Evolutionary conservation across 2,329 filamentous ascomycete genomes (phyloP).

Genomic region (Calonectria fujianensis): DNA sequence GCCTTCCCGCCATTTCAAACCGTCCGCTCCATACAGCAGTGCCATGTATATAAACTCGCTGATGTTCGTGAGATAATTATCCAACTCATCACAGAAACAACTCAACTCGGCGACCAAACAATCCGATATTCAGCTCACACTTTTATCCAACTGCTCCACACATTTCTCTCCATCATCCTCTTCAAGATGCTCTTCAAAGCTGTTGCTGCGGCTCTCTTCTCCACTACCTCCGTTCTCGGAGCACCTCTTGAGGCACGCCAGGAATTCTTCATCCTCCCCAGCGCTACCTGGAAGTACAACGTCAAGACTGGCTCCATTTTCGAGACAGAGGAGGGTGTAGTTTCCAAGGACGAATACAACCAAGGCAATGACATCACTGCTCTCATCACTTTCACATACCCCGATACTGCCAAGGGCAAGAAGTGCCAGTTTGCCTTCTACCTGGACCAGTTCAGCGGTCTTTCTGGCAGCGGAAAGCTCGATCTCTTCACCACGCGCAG

Average conservation of each 20-base stretch:
- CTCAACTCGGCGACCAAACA: neutral
- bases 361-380: conserved; percentile 51
- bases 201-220: conserved; percentile 43
- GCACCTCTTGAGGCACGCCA: conserved; percentile 38
- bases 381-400: conserved; percentile 55
- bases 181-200: conserved; percentile 47
- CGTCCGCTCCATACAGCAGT: neutral
- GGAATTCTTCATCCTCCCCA: conserved; percentile 45
- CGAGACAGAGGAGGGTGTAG: neutral
- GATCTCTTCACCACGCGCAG: conserved; percentile 51
- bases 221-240: conserved; percentile 44
- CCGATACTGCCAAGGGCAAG: conserved; percentile 43
- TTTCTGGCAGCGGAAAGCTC: conserved; percentile 49
- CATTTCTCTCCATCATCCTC: too few relatives aligned
- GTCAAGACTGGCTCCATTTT: conserved; percentile 47
- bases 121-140: neutral
- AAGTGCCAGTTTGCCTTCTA: conserved; percentile 53
- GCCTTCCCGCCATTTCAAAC: neutral
- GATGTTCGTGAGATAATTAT: neutral
- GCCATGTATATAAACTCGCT: neutral
- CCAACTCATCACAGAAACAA: neutral
- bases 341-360: conserved; percentile 48
- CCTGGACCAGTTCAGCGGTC: conserved; percentile 40
- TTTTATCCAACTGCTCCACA: neutral
- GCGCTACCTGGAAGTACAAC: conserved; percentile 46